Conservation (phyloP, 176 grass and related monocot genomes). For the Pontederia paniculata region DNA sequence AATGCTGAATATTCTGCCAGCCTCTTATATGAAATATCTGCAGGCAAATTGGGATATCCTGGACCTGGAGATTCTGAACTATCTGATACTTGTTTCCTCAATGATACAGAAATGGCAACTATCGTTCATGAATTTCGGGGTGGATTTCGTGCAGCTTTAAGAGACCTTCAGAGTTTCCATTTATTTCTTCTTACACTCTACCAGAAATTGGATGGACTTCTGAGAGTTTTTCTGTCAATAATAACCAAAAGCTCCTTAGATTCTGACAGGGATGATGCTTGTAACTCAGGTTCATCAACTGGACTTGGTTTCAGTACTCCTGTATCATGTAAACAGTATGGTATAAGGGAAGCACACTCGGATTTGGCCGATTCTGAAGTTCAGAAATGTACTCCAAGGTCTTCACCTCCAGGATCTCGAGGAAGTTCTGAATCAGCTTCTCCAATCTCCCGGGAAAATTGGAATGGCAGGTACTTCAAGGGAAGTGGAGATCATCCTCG, state of each 20-base stretch:
- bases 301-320: slow-evolving; percentile 30
- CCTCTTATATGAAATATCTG: slow-evolving; percentile 74
- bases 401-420: slow-evolving; percentile 45
- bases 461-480: slow-evolving; percentile 45
- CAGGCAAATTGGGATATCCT: slow-evolving; percentile 57
- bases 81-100: slow-evolving; percentile 34
- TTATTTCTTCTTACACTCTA: slow-evolving; percentile 86
- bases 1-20: slow-evolving; percentile 49
- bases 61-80: slow-evolving; percentile 29
- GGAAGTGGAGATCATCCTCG: slow-evolving; percentile 49
- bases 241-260: slow-evolving; percentile 64
- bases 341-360: slow-evolving; percentile 22
- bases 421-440: slow-evolving; percentile 68
- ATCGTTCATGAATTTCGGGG: slow-evolving; percentile 78
- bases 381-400: slow-evolving; percentile 35
- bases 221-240: slow-evolving; percentile 64
- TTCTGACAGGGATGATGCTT: slow-evolving; percentile 37
- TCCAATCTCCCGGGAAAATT: slow-evolving; percentile 54
- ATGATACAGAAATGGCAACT: slow-evolving; percentile 37
- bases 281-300: slow-evolving; percentile 22
- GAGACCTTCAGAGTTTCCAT: slow-evolving; percentile 79
- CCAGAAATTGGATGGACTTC: slow-evolving; percentile 76
- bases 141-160: slow-evolving; percentile 78
- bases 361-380: slow-evolving; percentile 36
- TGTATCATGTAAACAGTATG: slow-evolving; percentile 28